Percentiles rank a stretch among this genome's conserved stretches.
Conservation (phyloP, 148 eudicot species). For the Beta vulgaris region DNA sequence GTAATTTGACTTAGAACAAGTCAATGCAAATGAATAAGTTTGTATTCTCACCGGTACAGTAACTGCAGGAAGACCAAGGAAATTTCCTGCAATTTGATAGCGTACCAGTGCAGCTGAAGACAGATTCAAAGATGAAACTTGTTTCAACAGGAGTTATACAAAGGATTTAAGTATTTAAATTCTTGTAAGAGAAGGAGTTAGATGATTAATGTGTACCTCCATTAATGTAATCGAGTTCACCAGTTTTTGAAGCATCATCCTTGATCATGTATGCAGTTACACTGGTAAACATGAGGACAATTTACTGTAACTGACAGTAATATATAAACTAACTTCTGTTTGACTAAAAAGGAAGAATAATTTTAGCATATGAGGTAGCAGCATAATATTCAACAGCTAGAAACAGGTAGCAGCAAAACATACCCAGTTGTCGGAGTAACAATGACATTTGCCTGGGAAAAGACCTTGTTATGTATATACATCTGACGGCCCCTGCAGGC, state of each 20-base stretch:
- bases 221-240: slow-evolving; percentile 89
- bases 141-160: background rate
- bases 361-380: background rate
- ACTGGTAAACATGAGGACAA: slow-evolving; percentile 34
- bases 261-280: slow-evolving; percentile 70
- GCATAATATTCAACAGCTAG: background rate
- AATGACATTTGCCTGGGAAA: slow-evolving; percentile 69
- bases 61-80: slow-evolving; percentile 93
- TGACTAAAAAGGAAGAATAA: background rate
- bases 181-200: background rate
- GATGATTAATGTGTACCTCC: slow-evolving; percentile 52
- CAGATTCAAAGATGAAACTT: background rate
- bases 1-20: background rate
- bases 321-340: background rate
- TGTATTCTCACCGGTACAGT: slow-evolving; percentile 70
- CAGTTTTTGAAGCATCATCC: slow-evolving; percentile 63
- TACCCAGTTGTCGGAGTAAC: slow-evolving; percentile 92
- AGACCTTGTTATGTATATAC: slow-evolving; percentile 63
- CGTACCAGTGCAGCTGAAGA: slow-evolving; percentile 80
- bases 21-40: background rate
- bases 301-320: background rate
- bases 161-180: background rate
- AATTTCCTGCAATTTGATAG: slow-evolving; percentile 85
- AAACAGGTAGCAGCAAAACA: slow-evolving; percentile 1
- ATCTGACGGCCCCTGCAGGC: slow-evolving; percentile 64